Conservation (phyloP, 352 stramenopile genomes). For the Pythium aphanidermatum region DNA sequence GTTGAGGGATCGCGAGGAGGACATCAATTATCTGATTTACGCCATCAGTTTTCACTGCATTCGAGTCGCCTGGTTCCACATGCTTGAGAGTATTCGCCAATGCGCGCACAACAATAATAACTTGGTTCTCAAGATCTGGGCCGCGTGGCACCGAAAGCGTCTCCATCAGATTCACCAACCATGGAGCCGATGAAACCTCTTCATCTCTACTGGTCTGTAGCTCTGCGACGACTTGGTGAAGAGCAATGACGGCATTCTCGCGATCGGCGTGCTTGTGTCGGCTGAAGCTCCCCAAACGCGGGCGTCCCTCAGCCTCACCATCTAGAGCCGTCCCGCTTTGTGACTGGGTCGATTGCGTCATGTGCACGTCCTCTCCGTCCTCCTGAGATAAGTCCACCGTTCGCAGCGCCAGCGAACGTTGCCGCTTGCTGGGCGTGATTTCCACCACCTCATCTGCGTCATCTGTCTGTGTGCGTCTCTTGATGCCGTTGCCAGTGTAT, state of each 20-base stretch:
- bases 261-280: background rate
- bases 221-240: conserved; percentile 2
- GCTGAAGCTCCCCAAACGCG: background rate
- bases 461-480: conserved; percentile 17
- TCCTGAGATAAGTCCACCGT: conserved; percentile 17
- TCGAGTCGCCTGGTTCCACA: conserved; percentile 1
- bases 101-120: conserved; percentile 8
- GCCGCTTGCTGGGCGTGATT: conserved; percentile 13
- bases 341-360: conserved; percentile 17
- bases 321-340: background rate
- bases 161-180: conserved; percentile 5
- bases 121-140: conserved; percentile 2
- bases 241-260: conserved; percentile 4
- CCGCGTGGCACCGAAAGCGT: conserved; percentile 4
- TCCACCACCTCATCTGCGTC: conserved; percentile 4
- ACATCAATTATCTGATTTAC: conserved; percentile 16
- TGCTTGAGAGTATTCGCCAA: conserved; percentile 19
- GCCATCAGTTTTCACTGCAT: conserved; percentile 8
- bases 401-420: conserved; percentile 2
- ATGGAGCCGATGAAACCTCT: no score
- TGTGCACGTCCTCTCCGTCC: conserved; percentile 7
- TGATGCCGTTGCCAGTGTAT: conserved; percentile 3
- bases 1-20: conserved; percentile 7
- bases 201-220: conserved; percentile 1
- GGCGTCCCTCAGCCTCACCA: background rate